Conservation (phyloP, 148 eudicot species). For the Fallopia convolvulus region DNA sequence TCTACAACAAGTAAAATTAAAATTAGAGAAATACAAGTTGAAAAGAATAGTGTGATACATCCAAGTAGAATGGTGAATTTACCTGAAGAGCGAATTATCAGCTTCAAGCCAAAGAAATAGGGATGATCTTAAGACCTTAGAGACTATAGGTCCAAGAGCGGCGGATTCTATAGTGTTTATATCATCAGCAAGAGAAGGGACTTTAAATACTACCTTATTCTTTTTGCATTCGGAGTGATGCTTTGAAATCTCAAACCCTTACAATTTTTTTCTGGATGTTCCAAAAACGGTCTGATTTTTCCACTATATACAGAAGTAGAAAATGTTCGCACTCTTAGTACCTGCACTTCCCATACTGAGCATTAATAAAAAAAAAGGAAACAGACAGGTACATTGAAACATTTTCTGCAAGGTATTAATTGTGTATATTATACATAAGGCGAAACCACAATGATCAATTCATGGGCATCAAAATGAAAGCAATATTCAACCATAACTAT, state of each 20-base stretch:
- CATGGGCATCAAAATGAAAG: background rate
- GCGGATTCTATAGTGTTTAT: constrained; percentile 1
- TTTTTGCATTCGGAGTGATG: background rate
- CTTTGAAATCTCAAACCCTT: constrained; percentile 3
- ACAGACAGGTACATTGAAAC: background rate
- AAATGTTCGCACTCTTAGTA: background rate
- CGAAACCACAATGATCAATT: background rate
- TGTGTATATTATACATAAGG: background rate
- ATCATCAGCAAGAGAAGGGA: background rate
- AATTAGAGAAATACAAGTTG: background rate
- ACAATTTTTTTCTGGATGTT: background rate
- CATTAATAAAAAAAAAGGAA: constrained; percentile 1
- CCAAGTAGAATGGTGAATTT: background rate
- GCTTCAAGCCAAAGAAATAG: background rate
- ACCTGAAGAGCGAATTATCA: background rate
- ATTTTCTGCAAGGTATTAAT: background rate
- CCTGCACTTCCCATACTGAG: constrained; percentile 10
- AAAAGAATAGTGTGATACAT: background rate
- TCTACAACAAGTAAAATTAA: background rate
- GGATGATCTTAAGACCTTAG: background rate
- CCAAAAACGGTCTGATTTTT: background rate
- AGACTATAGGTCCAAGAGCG: background rate
- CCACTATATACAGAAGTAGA: constrained; percentile 3
- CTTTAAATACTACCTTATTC: background rate
- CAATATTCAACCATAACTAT: background rate